These are phyloP conservation scores for Hypsizygus ulmarius DNA, from an alignment of 1,284 basidiomycete genomes.

Conservation along the genomic window DNA sequence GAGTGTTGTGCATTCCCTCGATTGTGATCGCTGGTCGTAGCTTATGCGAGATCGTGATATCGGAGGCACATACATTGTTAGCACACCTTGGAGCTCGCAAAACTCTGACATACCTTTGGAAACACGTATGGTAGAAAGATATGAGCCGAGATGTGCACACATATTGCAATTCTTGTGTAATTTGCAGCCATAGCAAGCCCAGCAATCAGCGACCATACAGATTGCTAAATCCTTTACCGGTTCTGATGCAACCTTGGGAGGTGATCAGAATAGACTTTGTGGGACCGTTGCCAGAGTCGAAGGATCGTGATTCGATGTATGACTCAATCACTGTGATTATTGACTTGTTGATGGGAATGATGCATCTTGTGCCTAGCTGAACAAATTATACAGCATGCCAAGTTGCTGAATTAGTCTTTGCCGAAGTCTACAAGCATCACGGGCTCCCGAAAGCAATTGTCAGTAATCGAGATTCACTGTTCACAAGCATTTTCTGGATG, in stretches of 20 bases:
- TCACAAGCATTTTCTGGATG: constrained; percentile 46
- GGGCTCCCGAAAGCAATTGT: constrained; percentile 39
- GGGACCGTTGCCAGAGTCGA: no score
- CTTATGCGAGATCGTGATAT: constrained; percentile 28
- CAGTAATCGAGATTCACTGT: constrained; percentile 40
- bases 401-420: no score
- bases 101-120: constrained; percentile 27
- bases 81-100: constrained; percentile 33
- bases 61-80: constrained; percentile 29
- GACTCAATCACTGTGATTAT: no score
- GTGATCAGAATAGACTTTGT: no score
- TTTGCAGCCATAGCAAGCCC: no score
- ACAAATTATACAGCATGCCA: constrained; percentile 33
- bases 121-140: constrained; percentile 34
- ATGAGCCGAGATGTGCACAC: constrained; percentile 22
- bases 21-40: constrained; percentile 15
- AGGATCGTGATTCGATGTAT: no score
- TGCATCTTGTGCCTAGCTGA: constrained; percentile 32
- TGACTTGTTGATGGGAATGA: constrained; percentile 35
- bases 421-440: constrained; percentile 39
- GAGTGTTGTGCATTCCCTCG: constrained; percentile 33
- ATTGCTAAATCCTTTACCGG: no score
- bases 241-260: no score
- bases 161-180: constrained; percentile 30
- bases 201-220: no score